These are phyloP conservation scores for Cladosporium austrohemisphaericum DNA, from an alignment of 2,329 filamentous ascomycete species.

Conservation along the genomic window DNA sequence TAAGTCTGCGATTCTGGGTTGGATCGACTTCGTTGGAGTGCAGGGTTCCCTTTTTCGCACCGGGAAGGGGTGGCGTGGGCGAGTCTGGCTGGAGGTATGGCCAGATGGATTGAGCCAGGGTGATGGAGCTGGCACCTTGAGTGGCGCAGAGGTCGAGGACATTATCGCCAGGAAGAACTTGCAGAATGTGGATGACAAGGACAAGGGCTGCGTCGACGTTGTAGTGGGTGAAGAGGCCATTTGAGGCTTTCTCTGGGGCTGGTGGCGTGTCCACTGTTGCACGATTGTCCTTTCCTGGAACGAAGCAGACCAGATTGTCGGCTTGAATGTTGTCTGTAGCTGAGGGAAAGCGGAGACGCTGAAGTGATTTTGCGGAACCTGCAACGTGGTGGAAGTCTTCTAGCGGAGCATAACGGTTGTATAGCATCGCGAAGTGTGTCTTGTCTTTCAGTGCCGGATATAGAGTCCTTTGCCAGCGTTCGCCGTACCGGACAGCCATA, in stretches of 20 bases:
- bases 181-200: slow-evolving; percentile 35
- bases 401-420: slow-evolving; percentile 27
- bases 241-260: slow-evolving; percentile 18
- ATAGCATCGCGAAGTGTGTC: slow-evolving; percentile 26
- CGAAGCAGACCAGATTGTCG: slow-evolving; percentile 5
- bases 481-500: slow-evolving; percentile 13
- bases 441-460: slow-evolving; percentile 25
- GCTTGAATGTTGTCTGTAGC: slow-evolving; percentile 8
- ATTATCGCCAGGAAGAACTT: slow-evolving; percentile 34
- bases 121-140: slow-evolving; percentile 37
- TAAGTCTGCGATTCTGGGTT: slow-evolving; percentile 33
- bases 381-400: slow-evolving; percentile 14
- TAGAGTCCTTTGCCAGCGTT: slow-evolving; percentile 29
- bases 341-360: slow-evolving; percentile 5
- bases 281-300: neutral
- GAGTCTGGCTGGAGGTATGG: slow-evolving; percentile 20
- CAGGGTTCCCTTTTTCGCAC: slow-evolving; percentile 29
- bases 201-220: slow-evolving; percentile 33
- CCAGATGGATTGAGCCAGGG: slow-evolving; percentile 34
- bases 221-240: slow-evolving; percentile 28
- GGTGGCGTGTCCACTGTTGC: slow-evolving; percentile 16
- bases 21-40: slow-evolving; percentile 38
- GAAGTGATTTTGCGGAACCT: neutral
- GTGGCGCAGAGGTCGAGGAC: slow-evolving; percentile 42
- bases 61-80: slow-evolving; percentile 2